Evolutionary conservation across 176 grass and related monocot species (phyloP).

Genomic region (Guadua angustifolia): DNA sequence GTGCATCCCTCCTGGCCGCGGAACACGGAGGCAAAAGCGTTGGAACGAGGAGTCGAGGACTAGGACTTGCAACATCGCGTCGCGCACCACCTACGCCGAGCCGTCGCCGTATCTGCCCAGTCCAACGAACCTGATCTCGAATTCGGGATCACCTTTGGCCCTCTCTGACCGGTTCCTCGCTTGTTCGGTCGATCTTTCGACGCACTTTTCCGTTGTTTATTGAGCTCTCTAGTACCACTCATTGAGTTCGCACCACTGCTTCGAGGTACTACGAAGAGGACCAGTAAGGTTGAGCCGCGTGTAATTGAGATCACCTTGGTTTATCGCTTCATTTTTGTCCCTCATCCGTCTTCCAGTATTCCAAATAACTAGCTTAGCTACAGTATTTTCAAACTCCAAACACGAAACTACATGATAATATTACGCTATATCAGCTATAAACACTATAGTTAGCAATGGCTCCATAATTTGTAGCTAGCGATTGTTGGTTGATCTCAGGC

Average conservation of each 20-base stretch:
- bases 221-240: background rate
- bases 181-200: conserved; percentile 5
- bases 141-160: background rate
- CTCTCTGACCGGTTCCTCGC: background rate
- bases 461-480: no score
- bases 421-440: no score
- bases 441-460: no score
- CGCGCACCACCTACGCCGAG: background rate
- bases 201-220: background rate
- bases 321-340: background rate
- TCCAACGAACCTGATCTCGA: conserved; percentile 31
- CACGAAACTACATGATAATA: no score
- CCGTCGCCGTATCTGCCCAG: conserved; percentile 48
- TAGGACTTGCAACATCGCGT: conserved; percentile 26
- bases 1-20: conserved; percentile 52
- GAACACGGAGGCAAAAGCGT: background rate
- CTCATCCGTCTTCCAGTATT: background rate
- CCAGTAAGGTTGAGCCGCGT: background rate
- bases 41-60: conserved; percentile 42
- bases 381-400: no score
- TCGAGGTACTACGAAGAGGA: background rate
- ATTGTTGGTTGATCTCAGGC: no score
- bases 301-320: background rate
- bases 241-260: background rate
- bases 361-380: no score